Conservation (phyloP, 2,329 filamentous ascomycete genomes). For the Pleomassaria siparia region DNA sequence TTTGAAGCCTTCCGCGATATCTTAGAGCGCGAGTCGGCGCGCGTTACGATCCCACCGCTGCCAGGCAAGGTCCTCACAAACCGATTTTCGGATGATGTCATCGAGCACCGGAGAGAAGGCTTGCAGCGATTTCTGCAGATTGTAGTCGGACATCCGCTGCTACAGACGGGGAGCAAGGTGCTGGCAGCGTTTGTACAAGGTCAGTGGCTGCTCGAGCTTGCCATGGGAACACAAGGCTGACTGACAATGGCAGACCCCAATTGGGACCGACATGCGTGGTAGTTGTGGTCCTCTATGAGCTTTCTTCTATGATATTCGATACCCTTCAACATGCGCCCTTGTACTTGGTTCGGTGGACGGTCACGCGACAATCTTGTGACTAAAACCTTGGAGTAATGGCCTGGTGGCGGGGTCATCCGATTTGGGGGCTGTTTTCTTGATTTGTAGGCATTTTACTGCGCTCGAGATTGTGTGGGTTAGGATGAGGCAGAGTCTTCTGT, state of each 20-base stretch:
- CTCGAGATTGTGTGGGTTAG: constrained; percentile 15
- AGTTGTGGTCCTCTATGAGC: constrained; percentile 2
- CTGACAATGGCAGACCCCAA: constrained; percentile 68
- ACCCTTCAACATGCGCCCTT: constrained; percentile 2
- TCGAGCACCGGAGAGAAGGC: constrained; percentile 88
- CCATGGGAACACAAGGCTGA: constrained; percentile 13
- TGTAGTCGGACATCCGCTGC: constrained; percentile 90
- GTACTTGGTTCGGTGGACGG: background rate
- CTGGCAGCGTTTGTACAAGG: constrained; percentile 95
- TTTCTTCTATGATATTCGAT: constrained; percentile 1
- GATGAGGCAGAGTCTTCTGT: background rate
- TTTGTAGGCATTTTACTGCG: constrained; percentile 16
- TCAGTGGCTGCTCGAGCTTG: constrained; percentile 42
- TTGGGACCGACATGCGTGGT: constrained; percentile 69
- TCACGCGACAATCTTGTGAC: constrained; percentile 18
- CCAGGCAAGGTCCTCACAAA: constrained; percentile 98
- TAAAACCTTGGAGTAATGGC: constrained; percentile 15
- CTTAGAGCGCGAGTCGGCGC: constrained; percentile 88
- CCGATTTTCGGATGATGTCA: constrained; percentile 96
- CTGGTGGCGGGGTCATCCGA: background rate
- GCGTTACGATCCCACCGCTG: constrained; percentile 92
- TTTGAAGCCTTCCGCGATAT: constrained; percentile 99
- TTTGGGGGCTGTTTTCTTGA: background rate
- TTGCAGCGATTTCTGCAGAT: constrained; percentile 96
- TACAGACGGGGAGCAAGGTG: constrained; percentile 98